Base-by-base conservation (phyloP, 345 rosid genomes). In the Iberis pinnata region DNA sequence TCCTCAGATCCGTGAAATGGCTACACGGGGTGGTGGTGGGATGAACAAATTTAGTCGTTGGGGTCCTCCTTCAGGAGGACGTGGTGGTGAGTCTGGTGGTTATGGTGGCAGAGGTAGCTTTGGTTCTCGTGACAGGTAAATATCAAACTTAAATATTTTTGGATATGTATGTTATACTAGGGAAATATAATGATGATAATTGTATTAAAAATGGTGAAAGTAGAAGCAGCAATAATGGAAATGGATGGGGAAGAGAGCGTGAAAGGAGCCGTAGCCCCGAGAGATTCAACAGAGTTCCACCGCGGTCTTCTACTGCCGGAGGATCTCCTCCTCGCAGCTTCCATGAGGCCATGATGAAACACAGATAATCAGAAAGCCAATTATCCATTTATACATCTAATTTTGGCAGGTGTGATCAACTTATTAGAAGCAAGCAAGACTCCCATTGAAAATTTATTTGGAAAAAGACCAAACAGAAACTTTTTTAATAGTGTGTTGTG, bases 1-100 rank as follows among this genome's bases (percentile, higher is more conserved):
- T 38, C 72, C 83, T 32, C 88, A 92, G 65, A 75, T 92, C 58
- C 94, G 90, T 25, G 87, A 73, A 19, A 70, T 92, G 84, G 97
- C 98, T 54, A 64, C 86, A 51, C 90, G 90, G 11, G 78, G 95
- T 69, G 82, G 89, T 45, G 73, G 68, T 1, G 95, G 89, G 29
- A 71, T 69, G 77, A 75, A 77, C 60, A 81, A 70, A 72, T 76
- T 56, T 64, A 80, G 90, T 54, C 88, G 90, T 1, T 88, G 98
- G 97, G 84, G 76, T 53, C 51, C 82, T 41, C 66, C 70, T 45
- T 67, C 76, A 19, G 78, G 84, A 57, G 93, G 83, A 12, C 81
- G 87, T 18, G 73, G 84, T 22, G 80, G 86, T 2, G 58, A 43
- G 19, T 48, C 49, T 49, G 58, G 70, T 49, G 58, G 70, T 12